These are phyloP conservation scores for Botrytis galanthina DNA, from an alignment of 2,329 filamentous ascomycete species.

Conservation along the genomic window DNA sequence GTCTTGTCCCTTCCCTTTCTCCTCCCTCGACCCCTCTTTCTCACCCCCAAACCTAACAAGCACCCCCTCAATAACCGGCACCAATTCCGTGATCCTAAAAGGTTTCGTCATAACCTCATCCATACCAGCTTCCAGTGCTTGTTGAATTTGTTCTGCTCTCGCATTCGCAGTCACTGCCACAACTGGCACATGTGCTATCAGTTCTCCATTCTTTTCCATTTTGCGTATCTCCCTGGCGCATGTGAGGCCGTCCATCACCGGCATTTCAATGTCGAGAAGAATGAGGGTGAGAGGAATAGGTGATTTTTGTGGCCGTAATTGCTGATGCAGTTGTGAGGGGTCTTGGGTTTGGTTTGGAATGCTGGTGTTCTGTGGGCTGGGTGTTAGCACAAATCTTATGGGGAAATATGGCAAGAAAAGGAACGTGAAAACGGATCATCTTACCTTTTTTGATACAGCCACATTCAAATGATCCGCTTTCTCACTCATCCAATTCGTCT, in stretches of 20 bases:
- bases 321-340: neutral
- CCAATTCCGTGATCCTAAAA: slow-evolving; percentile 44
- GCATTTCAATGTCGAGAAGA: slow-evolving; percentile 80
- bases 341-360: neutral
- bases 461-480: slow-evolving; percentile 4
- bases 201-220: slow-evolving; percentile 56
- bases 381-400: neutral
- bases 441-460: slow-evolving; percentile 49
- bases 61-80: neutral
- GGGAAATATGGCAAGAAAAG: neutral
- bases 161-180: slow-evolving; percentile 77
- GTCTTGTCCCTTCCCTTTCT: neutral
- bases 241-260: slow-evolving; percentile 75
- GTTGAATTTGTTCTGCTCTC: slow-evolving; percentile 67
- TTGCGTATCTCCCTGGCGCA: slow-evolving; percentile 67
- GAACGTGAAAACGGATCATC: neutral
- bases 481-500: slow-evolving; percentile 45
- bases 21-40: neutral
- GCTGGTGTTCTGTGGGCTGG: neutral
- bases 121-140: slow-evolving; percentile 69
- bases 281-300: slow-evolving; percentile 46
- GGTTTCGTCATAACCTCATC: slow-evolving; percentile 78
- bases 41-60: neutral
- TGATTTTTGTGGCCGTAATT: neutral
- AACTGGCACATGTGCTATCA: slow-evolving; percentile 66